A percentile compares a stretch with the other conserved stretches of the same genome.
Evolutionary conservation across 2,329 filamentous ascomycete species (phyloP).

Genomic region (Bisporella sp.): DNA sequence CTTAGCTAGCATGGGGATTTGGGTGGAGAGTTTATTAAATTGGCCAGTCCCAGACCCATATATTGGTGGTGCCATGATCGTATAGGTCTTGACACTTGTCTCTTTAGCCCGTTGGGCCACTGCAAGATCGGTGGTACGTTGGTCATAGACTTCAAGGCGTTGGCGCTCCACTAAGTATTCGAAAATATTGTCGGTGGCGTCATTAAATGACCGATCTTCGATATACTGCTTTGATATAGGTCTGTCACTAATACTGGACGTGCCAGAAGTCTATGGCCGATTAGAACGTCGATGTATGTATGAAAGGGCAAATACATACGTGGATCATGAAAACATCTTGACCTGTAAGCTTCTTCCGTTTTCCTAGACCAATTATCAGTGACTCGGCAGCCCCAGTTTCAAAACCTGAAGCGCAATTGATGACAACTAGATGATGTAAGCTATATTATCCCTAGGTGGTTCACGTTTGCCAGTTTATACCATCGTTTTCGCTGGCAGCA

Average conservation of each 20-base stretch:
- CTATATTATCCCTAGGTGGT: no score
- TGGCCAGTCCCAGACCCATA: conserved; percentile 36
- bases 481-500: no score
- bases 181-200: conserved; percentile 37
- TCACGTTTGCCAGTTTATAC: no score
- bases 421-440: no score
- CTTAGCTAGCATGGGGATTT: conserved; percentile 30
- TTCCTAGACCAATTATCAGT: no score
- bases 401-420: no score
- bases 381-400: no score
- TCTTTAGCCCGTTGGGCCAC: conserved; percentile 33
- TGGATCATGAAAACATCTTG: no score
- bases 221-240: conserved; percentile 28
- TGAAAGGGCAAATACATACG: no score
- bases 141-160: conserved; percentile 30
- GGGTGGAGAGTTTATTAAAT: conserved; percentile 32
- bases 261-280: conserved; percentile 30
- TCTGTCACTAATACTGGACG: conserved; percentile 36
- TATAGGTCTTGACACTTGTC: conserved; percentile 34
- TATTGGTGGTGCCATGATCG: conserved; percentile 41
- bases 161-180: conserved; percentile 33
- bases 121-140: conserved; percentile 38
- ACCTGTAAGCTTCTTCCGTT: no score
- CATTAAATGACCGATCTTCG: conserved; percentile 31
- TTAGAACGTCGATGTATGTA: no score